Evolutionary conservation across 495 filamentous ascomycete genomes (phyloP).

Genomic region (Annulohypoxylon bovei): DNA sequence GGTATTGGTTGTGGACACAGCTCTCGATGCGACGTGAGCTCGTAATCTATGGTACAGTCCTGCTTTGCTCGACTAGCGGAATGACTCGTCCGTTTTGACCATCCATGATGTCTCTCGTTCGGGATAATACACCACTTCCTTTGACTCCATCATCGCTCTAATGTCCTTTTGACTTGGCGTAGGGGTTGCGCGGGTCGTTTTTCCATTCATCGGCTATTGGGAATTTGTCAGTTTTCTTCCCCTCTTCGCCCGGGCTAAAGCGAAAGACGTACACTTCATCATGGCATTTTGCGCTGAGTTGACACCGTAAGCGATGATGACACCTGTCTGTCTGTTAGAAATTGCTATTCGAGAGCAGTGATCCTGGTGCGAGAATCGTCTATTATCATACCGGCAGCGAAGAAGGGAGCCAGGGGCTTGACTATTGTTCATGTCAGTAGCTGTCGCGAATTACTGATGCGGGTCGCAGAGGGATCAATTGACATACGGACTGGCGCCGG

Average conservation of each 20-base stretch:
- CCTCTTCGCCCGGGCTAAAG: not conserved
- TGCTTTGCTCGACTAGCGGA: slow-evolving; percentile 33
- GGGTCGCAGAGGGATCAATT: slow-evolving; percentile 34
- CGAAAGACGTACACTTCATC: slow-evolving; percentile 71
- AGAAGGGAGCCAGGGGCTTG: slow-evolving; percentile 90
- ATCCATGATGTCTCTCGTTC: slow-evolving; percentile 36
- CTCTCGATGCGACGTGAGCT: slow-evolving; percentile 33
- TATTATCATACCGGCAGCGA: slow-evolving; percentile 81
- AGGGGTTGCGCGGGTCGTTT: slow-evolving; percentile 94
- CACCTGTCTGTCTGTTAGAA: slow-evolving; percentile 60
- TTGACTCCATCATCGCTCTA: slow-evolving; percentile 38
- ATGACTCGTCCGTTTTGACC: slow-evolving; percentile 35
- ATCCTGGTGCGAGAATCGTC: not conserved
- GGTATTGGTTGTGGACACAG: slow-evolving; percentile 23
- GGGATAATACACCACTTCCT: slow-evolving; percentile 13
- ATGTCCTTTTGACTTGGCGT: slow-evolving; percentile 63
- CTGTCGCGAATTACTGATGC: slow-evolving; percentile 31
- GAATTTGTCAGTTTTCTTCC: slow-evolving; percentile 39
- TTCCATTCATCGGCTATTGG: slow-evolving; percentile 85
- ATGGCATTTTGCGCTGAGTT: slow-evolving; percentile 77
- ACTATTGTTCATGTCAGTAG: slow-evolving; percentile 63
- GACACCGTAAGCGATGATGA: slow-evolving; percentile 86
- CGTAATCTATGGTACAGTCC: slow-evolving; percentile 46
- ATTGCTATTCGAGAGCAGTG: not conserved
- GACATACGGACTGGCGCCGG: slow-evolving; percentile 84